Conservation (phyloP, 106 monocot species). For the Acanthochlamys bracteata region DNA sequence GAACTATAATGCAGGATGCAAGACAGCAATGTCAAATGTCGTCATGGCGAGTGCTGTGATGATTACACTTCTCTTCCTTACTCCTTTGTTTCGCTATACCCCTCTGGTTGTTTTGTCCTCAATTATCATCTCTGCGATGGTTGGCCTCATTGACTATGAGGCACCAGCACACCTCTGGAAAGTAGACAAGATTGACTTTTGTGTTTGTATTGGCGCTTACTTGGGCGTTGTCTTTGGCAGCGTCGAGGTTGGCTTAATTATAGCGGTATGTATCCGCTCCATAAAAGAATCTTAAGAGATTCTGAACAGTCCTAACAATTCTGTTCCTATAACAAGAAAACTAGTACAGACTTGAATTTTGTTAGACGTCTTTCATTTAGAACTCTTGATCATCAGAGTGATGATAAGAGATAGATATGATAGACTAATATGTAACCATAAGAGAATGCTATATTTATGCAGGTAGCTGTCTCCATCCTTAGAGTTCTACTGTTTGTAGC, state of each 20-base stretch:
- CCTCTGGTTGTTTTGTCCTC: conserved; percentile 81
- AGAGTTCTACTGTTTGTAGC: conserved; percentile 72
- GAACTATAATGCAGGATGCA: conserved; percentile 93
- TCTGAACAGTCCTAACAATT: no score
- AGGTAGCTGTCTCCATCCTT: conserved; percentile 65
- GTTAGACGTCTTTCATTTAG: no score
- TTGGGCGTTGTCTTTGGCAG: conserved; percentile 81
- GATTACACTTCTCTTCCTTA: conserved; percentile 75
- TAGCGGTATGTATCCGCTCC: conserved; percentile 27
- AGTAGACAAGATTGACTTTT: conserved; percentile 92
- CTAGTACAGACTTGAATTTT: no score
- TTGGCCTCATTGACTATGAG: conserved; percentile 80
- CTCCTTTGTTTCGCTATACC: conserved; percentile 87
- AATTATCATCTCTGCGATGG: conserved; percentile 86
- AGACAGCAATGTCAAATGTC: conserved; percentile 83
- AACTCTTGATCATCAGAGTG: no score
- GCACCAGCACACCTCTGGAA: conserved; percentile 71
- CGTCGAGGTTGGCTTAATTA: conserved; percentile 67
- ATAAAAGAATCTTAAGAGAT: neutral
- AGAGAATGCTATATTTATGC: conserved; percentile 6
- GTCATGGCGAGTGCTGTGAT: conserved; percentile 77
- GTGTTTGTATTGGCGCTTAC: conserved; percentile 72
- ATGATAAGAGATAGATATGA: no score
- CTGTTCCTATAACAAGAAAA: no score
- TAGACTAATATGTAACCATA: no score